Base-by-base conservation (phyloP, 495 filamentous ascomycete species). In the Aspergillus saccharolyticus region DNA sequence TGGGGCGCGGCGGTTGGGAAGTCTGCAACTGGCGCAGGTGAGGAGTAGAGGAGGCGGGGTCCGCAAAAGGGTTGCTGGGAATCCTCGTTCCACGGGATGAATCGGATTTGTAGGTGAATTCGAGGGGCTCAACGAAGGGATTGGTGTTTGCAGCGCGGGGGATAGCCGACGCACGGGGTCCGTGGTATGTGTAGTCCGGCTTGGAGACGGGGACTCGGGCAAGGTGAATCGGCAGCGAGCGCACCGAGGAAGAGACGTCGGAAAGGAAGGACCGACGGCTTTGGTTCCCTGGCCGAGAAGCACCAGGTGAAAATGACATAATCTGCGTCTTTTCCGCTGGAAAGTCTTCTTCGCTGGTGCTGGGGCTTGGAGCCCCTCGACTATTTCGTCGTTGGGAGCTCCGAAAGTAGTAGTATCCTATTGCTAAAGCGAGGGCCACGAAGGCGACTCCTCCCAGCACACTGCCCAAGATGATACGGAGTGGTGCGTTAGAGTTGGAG, bases 361-460 rank as follows among this genome's bases (percentile, higher is more conserved):
- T 52, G 22, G 44, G 42, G 1, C 48, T 60, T 42, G 33, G 25
- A 18, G 22, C 20, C 8, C 55, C 44, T 44, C 63, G 63, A 18
- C 57, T 57, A 44, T 64, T 62, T 22, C 67, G 67, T 49, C 66
- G 64, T 19, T 54, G 60, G 42, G 64, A 62, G 22, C 67, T 60
- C 47, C 64, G 53, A 42, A 67, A 48, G 10, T 71, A 44, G 9
- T 71, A 44, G 9, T 61, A 49, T 44, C 56, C 62, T 22, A 63
- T 60, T 1, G 68, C 45, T 5, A 70, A 22, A 1, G 56, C 51
- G 12, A 74, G 59, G 1, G 62, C 60, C 4, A 67, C 49, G 42
- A 70, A 55, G 10, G 57, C 68, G 14, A 64, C 39, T 20, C 58
- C 68, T 16, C 73, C 73, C 2, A 75, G 18, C 1, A 65, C 42